Percentiles rank a stretch among this genome's conserved stretches.
These are phyloP conservation scores for Apiotrichum akiyoshidainum DNA, from an alignment of 1,284 basidiomycete genomes.

Conservation along the genomic window DNA sequence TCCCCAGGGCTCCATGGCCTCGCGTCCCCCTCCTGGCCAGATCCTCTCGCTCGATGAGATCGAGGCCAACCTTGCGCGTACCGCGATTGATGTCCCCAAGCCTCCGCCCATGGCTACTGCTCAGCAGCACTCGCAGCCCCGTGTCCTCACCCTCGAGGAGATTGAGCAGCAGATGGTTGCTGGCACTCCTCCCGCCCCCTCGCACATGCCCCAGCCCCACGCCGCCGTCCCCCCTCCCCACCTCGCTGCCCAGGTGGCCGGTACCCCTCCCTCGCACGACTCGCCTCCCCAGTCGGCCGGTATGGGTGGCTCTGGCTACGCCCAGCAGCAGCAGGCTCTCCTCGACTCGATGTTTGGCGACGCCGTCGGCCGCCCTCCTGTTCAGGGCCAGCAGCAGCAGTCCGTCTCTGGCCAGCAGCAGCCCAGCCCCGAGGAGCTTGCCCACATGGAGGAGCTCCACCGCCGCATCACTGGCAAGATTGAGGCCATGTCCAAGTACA, in stretches of 20 bases:
- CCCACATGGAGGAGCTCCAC: constrained; percentile 35
- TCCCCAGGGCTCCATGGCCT: constrained; percentile 32
- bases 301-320: constrained; percentile 37
- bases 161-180: constrained; percentile 52
- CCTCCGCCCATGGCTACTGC: constrained; percentile 12
- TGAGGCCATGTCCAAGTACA: constrained; percentile 75
- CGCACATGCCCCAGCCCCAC: constrained; percentile 26
- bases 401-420: constrained; percentile 8
- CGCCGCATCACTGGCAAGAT: constrained; percentile 44
- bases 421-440: constrained; percentile 40
- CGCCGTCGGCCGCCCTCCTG: constrained; percentile 27
- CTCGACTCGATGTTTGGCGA: constrained; percentile 50
- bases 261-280: constrained; percentile 34
- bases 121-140: constrained; percentile 16
- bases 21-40: constrained; percentile 53
- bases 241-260: constrained; percentile 24
- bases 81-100: constrained; percentile 21
- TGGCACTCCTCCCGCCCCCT: constrained; percentile 21
- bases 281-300: constrained; percentile 27
- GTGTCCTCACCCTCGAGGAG: constrained; percentile 49
- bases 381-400: constrained; percentile 15
- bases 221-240: constrained; percentile 36
- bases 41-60: constrained; percentile 85
- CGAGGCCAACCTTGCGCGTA: constrained; percentile 75
- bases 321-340: constrained; percentile 41